These are phyloP conservation scores for Solanum verrucosum DNA, from an alignment of 257 asterid genomes.

Conservation along the genomic window DNA sequence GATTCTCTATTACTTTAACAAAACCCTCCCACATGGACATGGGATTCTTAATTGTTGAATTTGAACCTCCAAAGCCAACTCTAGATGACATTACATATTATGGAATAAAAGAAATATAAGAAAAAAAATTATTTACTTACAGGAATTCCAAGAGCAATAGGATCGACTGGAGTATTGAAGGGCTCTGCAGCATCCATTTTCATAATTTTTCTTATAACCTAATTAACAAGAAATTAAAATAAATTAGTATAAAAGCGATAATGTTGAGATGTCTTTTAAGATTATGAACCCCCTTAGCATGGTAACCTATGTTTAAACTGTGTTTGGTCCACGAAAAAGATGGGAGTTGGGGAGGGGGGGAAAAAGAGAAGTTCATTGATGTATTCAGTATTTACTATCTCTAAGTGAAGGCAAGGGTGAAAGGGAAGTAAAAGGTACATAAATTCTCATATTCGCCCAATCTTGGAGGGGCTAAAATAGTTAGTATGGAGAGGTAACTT, in stretches of 20 bases:
- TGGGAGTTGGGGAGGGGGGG: background rate
- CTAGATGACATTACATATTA: background rate
- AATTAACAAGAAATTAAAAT: constrained; percentile 10
- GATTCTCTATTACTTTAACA: background rate
- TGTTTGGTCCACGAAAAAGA: background rate
- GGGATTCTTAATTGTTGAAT: background rate
- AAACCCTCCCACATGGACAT: background rate
- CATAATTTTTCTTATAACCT: constrained; percentile 88
- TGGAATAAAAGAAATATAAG: background rate
- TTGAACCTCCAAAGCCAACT: background rate
- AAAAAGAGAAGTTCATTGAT: background rate
- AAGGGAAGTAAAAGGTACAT: background rate
- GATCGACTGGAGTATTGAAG: constrained; percentile 83
- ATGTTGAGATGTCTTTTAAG: background rate
- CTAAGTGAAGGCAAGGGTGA: background rate
- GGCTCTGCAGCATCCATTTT: constrained; percentile 96
- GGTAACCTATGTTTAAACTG: background rate
- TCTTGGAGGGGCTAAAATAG: background rate
- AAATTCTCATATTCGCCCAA: background rate
- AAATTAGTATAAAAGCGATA: background rate
- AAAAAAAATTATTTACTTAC: constrained; percentile 20
- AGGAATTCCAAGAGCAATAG: constrained; percentile 81
- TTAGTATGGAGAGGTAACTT: background rate
- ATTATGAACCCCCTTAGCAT: background rate
- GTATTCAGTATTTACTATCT: background rate